A percentile compares a stretch with the other conserved stretches of the same genome.
phyloP scores from a whole-genome alignment of 768 basidiomycete species.

The Myochromella boudieri region DNA sequence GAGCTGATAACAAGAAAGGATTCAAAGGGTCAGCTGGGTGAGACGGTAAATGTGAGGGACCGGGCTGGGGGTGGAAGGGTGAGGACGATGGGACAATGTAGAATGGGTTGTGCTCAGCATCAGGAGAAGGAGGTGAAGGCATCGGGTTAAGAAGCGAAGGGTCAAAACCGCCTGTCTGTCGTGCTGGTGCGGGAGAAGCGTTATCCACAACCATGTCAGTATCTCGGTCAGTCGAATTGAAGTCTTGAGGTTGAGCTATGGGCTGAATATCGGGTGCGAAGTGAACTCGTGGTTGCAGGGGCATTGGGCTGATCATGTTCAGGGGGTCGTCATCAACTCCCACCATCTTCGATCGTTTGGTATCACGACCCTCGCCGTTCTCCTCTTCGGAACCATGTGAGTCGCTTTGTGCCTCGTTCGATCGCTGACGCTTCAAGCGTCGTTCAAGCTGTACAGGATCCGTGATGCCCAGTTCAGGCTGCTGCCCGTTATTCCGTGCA shows the following conservation, averaged over 20 bases:
- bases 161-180: conserved; percentile 45
- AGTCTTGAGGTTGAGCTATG: conserved; percentile 4
- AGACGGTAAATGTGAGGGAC: conserved; percentile 5
- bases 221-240: conserved; percentile 1
- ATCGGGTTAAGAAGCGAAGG: conserved; percentile 54
- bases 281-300: conserved; percentile 43
- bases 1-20: conserved; percentile 15
- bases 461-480: conserved; percentile 70
- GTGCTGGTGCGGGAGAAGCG: conserved; percentile 19
- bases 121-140: conserved; percentile 32
- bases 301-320: conserved; percentile 38
- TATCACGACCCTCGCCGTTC: conserved; percentile 41
- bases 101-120: conserved; percentile 22
- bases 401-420: conserved; percentile 52
- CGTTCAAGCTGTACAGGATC: conserved; percentile 78
- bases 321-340: conserved; percentile 49
- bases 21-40: conserved; percentile 18
- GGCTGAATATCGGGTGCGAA: conserved; percentile 45
- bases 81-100: conserved; percentile 12
- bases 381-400: conserved; percentile 57
- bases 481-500: conserved; percentile 69
- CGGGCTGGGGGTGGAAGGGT: conserved; percentile 2
- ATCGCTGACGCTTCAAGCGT: conserved; percentile 68
- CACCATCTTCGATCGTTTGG: conserved; percentile 57
- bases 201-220: conserved; percentile 40